A percentile compares a stretch with the other conserved stretches of the same genome.
Conservation (phyloP, 2,329 filamentous ascomycete species). For the Penicillium sp. region DNA sequence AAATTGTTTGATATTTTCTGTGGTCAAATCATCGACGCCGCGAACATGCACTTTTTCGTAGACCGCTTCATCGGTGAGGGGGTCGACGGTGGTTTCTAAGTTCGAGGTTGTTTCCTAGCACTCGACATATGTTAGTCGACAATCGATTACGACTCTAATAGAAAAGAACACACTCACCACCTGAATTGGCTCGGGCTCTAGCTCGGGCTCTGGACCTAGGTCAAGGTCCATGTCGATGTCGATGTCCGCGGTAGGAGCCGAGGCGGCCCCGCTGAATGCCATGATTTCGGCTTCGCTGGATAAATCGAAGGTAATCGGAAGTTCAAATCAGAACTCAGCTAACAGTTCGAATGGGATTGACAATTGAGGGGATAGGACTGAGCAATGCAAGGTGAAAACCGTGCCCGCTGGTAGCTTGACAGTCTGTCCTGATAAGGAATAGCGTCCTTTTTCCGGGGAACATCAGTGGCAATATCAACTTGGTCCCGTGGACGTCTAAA, state of each 20-base stretch:
- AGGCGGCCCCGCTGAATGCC: conserved; percentile 9
- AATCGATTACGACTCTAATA: not conserved
- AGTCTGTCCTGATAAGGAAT: conserved; percentile 9
- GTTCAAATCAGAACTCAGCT: not conserved
- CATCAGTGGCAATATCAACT: not conserved
- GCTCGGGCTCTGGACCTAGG: conserved; percentile 50
- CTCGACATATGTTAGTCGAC: conserved; percentile 7
- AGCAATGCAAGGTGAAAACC: conserved; percentile 5
- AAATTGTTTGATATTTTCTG: conserved; percentile 75
- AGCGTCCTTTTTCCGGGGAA: conserved; percentile 8
- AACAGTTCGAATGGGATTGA: not conserved
- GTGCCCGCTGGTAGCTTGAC: conserved; percentile 8
- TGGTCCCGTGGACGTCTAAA: not conserved
- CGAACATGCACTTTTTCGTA: conserved; percentile 74
- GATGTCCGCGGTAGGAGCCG: conserved; percentile 48
- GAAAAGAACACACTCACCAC: conserved; percentile 27
- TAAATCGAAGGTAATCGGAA: not conserved
- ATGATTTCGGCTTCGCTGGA: conserved; percentile 7
- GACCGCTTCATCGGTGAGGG: conserved; percentile 35
- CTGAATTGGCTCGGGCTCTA: conserved; percentile 32
- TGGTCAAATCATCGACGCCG: conserved; percentile 78
- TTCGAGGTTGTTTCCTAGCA: conserved; percentile 27
- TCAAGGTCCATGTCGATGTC: conserved; percentile 74
- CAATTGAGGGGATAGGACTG: not conserved
- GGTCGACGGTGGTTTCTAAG: conserved; percentile 28